These are phyloP conservation scores for Psidium guajava DNA, from an alignment of 345 rosid genomes.

Conservation along the genomic window DNA sequence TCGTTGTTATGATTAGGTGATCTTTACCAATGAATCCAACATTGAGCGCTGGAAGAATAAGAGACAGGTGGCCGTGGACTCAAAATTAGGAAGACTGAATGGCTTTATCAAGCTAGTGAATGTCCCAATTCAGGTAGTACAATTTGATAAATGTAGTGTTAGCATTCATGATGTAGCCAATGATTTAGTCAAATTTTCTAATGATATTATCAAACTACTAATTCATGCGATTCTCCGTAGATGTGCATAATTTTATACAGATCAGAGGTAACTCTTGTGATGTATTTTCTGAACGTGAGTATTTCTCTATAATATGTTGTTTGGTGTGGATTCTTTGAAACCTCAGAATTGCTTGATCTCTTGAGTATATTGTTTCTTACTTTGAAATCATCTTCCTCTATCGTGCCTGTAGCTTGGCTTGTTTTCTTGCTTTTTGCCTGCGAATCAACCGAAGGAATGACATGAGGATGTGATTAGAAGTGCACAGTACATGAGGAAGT, in stretches of 20 bases:
- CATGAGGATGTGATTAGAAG: not conserved
- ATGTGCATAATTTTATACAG: not conserved
- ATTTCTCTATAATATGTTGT: not conserved
- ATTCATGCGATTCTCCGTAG: not conserved
- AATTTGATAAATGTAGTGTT: not conserved
- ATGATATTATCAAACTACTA: not conserved
- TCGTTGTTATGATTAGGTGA: slow-evolving; percentile 37
- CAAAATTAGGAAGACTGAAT: slow-evolving; percentile 80
- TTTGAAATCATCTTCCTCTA: not conserved
- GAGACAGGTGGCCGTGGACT: slow-evolving; percentile 87
- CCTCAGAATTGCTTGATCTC: not conserved
- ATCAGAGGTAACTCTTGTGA: not conserved
- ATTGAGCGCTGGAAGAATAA: slow-evolving; percentile 96
- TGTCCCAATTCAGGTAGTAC: slow-evolving; percentile 81
- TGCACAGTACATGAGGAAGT: not conserved
- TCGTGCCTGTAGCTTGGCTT: not conserved
- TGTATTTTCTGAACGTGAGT: not conserved
- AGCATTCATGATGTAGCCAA: not conserved
- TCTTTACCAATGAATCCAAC: slow-evolving; percentile 94
- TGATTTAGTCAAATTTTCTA: not conserved
- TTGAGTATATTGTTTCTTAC: not conserved
- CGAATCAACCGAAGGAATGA: not conserved
- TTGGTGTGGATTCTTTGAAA: not conserved
- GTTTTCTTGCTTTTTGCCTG: not conserved
- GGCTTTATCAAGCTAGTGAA: slow-evolving; percentile 57